Conservation (phyloP, 2,329 filamentous ascomycete genomes). For the Neobulgaria alba region DNA sequence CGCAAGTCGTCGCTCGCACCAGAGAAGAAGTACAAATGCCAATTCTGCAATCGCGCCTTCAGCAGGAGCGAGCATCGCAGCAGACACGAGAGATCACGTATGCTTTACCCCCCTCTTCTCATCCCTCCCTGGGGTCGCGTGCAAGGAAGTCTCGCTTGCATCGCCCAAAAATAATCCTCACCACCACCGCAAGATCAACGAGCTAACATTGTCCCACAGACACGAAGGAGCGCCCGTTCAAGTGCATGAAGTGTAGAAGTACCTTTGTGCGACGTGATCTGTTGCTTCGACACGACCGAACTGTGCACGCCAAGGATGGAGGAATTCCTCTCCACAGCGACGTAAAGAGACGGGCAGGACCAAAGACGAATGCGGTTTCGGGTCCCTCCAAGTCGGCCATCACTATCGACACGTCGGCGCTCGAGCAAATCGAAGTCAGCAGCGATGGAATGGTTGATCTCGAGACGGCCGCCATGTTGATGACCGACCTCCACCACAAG, state of each 20-base stretch:
- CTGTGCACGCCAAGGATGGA: conserved; percentile 96
- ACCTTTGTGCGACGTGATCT: conserved; percentile 97
- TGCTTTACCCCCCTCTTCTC: conserved; percentile 38
- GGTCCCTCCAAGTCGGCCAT: conserved; percentile 69
- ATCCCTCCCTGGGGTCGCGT: conserved; percentile 21
- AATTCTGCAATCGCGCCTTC: conserved; percentile 96
- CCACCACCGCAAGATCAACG: neutral
- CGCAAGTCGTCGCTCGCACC: conserved; percentile 66
- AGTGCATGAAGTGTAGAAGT: conserved; percentile 95
- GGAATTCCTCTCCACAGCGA: conserved; percentile 90
- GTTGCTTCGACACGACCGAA: conserved; percentile 92
- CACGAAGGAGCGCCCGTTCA: conserved; percentile 97
- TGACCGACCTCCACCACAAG: conserved; percentile 97
- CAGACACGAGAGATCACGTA: conserved; percentile 96
- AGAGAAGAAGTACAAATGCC: conserved; percentile 99
- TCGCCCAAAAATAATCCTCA: conserved; percentile 6
- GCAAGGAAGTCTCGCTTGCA: conserved; percentile 3
- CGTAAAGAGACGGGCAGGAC: conserved; percentile 71
- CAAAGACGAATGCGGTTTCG: conserved; percentile 56
- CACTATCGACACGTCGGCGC: conserved; percentile 71
- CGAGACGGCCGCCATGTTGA: conserved; percentile 96
- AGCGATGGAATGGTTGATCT: conserved; percentile 90
- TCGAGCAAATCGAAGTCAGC: conserved; percentile 89
- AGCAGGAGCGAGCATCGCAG: conserved; percentile 95
- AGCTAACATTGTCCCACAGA: conserved; percentile 44